Conservation (phyloP, 805 yeast species). For the Metschnikowia peoriensis region DNA sequence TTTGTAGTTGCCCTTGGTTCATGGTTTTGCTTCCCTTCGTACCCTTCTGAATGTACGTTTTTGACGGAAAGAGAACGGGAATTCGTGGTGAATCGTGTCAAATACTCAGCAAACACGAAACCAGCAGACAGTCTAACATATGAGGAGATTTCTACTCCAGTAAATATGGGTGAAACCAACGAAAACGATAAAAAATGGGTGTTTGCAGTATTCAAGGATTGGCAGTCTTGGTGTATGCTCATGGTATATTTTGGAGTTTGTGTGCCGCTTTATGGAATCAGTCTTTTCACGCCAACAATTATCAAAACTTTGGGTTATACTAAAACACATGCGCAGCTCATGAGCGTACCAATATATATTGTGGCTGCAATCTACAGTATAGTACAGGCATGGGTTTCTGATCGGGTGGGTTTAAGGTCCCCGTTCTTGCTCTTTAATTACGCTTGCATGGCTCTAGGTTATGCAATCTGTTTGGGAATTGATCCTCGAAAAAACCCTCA, state of each 20-base stretch:
- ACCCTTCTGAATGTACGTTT: slow-evolving; percentile 12
- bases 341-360: slow-evolving; percentile 45
- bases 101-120: slow-evolving; percentile 9
- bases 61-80: slow-evolving; percentile 12
- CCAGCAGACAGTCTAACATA: background rate
- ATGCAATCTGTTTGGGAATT: slow-evolving; percentile 24
- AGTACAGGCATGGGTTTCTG: slow-evolving; percentile 25
- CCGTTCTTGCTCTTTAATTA: slow-evolving; percentile 28
- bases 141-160: slow-evolving; percentile 1
- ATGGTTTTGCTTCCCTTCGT: slow-evolving; percentile 13
- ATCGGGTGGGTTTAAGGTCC: slow-evolving; percentile 27
- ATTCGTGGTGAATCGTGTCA: slow-evolving; percentile 12
- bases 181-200: slow-evolving; percentile 16
- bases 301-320: slow-evolving; percentile 44
- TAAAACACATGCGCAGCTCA: slow-evolving; percentile 39
- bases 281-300: slow-evolving; percentile 46
- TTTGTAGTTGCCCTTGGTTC: slow-evolving; percentile 8
- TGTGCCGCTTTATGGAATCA: slow-evolving; percentile 36
- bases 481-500: slow-evolving; percentile 22
- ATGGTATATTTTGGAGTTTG: slow-evolving; percentile 27
- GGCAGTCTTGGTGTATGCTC: slow-evolving; percentile 28
- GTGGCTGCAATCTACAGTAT: slow-evolving; percentile 32
- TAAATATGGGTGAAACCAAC: slow-evolving; percentile 14
- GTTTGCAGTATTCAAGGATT: slow-evolving; percentile 24
- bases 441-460: slow-evolving; percentile 31